Evolutionary conservation across 306 rosid species (phyloP).

Genomic region (Cucurbita moschata): DNA sequence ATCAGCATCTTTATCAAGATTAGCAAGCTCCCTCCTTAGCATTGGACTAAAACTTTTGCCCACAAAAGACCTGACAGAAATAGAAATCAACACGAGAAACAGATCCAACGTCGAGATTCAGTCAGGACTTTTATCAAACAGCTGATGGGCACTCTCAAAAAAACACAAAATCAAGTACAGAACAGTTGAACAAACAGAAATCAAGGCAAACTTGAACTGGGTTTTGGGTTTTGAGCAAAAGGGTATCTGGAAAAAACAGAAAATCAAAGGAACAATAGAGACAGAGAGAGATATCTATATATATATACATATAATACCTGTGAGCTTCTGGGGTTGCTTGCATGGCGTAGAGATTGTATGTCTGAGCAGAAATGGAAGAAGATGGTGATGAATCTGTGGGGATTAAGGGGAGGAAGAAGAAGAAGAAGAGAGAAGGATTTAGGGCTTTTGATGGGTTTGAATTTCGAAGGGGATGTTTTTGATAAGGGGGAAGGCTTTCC

Average conservation of each 20-base stretch:
- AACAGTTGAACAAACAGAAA: background rate
- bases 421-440: background rate
- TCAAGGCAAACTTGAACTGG: background rate
- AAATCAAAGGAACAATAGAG: background rate
- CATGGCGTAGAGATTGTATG: background rate
- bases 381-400: background rate
- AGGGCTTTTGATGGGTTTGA: background rate
- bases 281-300: background rate
- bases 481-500: no score
- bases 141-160: background rate
- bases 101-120: background rate
- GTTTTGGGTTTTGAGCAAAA: background rate
- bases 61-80: conserved; percentile 28
- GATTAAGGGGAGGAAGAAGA: background rate
- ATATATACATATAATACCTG: background rate
- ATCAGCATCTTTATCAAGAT: conserved; percentile 72
- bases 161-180: background rate
- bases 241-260: background rate
- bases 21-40: conserved; percentile 42
- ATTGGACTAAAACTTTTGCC: conserved; percentile 43
- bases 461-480: background rate
- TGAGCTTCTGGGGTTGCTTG: background rate
- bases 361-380: background rate
- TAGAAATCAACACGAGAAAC: background rate
- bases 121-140: background rate